Percentiles rank a stretch among this genome's conserved stretches.
These are phyloP conservation scores for Melocanna baccifera DNA, from an alignment of 176 grass and related monocot genomes.

Conservation along the genomic window DNA sequence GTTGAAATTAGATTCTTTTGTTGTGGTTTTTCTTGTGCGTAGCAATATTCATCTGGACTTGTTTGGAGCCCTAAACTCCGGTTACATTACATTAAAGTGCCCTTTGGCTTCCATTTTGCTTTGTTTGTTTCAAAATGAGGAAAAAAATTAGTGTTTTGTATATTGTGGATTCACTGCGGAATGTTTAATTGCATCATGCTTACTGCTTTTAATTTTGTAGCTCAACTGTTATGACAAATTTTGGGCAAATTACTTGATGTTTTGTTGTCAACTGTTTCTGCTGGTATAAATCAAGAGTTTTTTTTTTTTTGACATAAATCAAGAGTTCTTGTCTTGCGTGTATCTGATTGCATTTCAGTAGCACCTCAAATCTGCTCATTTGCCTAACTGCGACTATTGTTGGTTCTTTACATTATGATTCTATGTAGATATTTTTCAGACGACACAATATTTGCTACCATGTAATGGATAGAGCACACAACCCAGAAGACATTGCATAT, in stretches of 20 bases:
- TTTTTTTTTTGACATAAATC: background rate
- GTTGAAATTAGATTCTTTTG: conserved; percentile 15
- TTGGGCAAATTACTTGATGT: background rate
- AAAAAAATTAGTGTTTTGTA: background rate
- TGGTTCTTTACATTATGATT: background rate
- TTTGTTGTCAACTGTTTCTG: background rate
- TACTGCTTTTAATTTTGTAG: background rate
- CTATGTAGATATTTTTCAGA: background rate
- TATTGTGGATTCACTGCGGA: background rate
- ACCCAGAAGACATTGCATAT: too few relatives aligned
- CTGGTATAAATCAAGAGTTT: background rate
- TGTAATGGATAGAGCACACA: too few relatives aligned
- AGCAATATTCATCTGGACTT: background rate
- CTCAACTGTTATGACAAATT: background rate
- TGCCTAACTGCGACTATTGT: background rate
- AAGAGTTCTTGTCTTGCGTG: background rate
- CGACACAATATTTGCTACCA: background rate
- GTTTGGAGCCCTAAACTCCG: background rate
- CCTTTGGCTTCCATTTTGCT: background rate
- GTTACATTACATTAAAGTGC: background rate
- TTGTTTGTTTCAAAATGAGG: background rate
- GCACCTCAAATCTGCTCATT: background rate
- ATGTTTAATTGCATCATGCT: background rate
- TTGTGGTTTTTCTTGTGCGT: conserved; percentile 5
- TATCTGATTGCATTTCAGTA: background rate